Evolutionary conservation across 345 rosid genomes (phyloP).

Genomic region (Orychophragmus violaceus): DNA sequence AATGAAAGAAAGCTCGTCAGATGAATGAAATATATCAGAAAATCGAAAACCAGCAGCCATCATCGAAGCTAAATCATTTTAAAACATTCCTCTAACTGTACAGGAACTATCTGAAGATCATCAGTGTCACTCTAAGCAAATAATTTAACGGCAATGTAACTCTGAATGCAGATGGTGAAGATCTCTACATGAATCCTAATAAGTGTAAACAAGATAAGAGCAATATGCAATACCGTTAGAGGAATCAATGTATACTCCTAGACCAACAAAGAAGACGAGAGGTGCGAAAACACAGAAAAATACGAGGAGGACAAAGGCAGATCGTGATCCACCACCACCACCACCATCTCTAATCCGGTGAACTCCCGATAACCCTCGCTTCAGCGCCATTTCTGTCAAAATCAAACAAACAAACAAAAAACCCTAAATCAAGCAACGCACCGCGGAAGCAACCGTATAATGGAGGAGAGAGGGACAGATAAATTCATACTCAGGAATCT

Average conservation of each 20-base stretch:
- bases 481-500: constrained; percentile 18
- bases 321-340: constrained; percentile 51
- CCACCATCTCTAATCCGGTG: constrained; percentile 32
- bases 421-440: constrained; percentile 11
- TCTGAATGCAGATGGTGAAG: no score
- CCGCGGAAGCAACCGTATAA: not conserved
- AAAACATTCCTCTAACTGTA: no score
- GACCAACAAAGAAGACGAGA: constrained; percentile 60
- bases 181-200: no score
- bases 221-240: constrained; percentile 43
- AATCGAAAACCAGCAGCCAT: not conserved
- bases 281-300: constrained; percentile 60
- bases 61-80: no score
- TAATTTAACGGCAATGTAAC: not conserved
- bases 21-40: no score
- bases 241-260: constrained; percentile 44
- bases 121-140: not conserved
- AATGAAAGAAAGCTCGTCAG: constrained; percentile 13
- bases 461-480: not conserved
- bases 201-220: no score
- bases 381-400: constrained; percentile 56
- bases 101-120: no score
- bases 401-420: constrained; percentile 15
- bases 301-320: constrained; percentile 37
- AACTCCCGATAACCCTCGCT: constrained; percentile 49